These are phyloP conservation scores for Ganoderma lingzhi DNA, from an alignment of 1,284 basidiomycete genomes.

Conservation along the genomic window DNA sequence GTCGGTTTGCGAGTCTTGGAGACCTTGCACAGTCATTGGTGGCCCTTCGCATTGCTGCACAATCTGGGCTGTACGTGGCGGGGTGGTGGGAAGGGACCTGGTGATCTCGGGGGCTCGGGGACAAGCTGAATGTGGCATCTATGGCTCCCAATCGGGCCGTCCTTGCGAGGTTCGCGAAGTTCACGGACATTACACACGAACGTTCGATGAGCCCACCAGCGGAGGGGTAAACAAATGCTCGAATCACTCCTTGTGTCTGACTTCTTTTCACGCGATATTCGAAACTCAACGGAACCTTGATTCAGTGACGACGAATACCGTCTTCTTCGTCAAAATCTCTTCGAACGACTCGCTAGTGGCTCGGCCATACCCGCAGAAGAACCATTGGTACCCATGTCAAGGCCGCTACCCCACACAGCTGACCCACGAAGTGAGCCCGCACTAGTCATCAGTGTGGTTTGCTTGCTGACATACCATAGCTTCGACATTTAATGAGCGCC, in stretches of 20 bases:
- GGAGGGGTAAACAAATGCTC: not conserved
- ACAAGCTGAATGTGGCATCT: not conserved
- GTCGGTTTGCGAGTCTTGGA: not conserved
- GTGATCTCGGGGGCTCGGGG: not conserved
- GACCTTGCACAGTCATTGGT: not conserved
- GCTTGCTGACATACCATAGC: conserved; percentile 26
- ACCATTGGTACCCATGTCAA: conserved; percentile 61
- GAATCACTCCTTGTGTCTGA: not conserved
- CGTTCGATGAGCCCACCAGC: not conserved
- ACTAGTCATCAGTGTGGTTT: not conserved
- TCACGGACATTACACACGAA: not conserved
- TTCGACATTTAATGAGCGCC: conserved; percentile 43
- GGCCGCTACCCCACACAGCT: conserved; percentile 26
- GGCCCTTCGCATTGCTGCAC: not conserved
- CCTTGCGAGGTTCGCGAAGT: not conserved
- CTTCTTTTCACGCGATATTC: not conserved
- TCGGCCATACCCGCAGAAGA: conserved; percentile 65
- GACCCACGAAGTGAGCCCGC: conserved; percentile 34
- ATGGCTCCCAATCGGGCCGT: not conserved
- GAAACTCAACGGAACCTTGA: not conserved
- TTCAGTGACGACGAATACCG: conserved; percentile 83
- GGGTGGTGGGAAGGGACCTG: not conserved
- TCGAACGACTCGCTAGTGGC: conserved; percentile 72
- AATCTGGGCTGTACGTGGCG: not conserved
- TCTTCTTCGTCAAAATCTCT: conserved; percentile 76